Evolutionary conservation across 2,329 filamentous ascomycete genomes (phyloP).

Genomic region (Clonostachys rhizophaga): DNA sequence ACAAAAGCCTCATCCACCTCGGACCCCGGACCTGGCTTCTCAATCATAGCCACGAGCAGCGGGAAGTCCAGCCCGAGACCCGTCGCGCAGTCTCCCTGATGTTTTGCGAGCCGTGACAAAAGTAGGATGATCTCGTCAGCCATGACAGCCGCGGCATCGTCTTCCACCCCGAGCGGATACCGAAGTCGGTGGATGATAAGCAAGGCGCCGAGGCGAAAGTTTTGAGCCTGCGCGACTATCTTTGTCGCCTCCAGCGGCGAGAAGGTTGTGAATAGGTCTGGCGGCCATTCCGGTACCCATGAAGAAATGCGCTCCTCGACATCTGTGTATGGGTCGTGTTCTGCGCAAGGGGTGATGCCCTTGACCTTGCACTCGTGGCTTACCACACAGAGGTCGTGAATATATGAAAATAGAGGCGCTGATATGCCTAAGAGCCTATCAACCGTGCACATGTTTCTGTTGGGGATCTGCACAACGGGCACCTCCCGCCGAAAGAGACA

Average conservation of each 20-base stretch:
- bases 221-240: slow-evolving; percentile 6
- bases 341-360: not conserved
- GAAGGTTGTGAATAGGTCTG: slow-evolving; percentile 1
- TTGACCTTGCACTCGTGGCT: slow-evolving; percentile 2
- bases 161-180: slow-evolving; percentile 6
- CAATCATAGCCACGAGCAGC: slow-evolving; percentile 7
- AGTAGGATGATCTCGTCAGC: slow-evolving; percentile 5
- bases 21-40: not conserved
- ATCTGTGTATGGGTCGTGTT: slow-evolving; percentile 3
- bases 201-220: slow-evolving; percentile 5
- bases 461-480: slow-evolving; percentile 3
- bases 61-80: slow-evolving; percentile 7
- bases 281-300: slow-evolving; percentile 3
- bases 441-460: slow-evolving; percentile 1
- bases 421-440: slow-evolving; percentile 1
- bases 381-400: slow-evolving; percentile 5
- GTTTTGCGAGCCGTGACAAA: not conserved
- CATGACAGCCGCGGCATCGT: slow-evolving; percentile 1
- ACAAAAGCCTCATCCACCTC: too few species aligned
- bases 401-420: not conserved
- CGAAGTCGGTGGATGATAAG: slow-evolving; percentile 9
- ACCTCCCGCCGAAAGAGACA: slow-evolving; percentile 6
- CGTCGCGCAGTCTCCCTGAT: not conserved
- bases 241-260: not conserved
- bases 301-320: slow-evolving; percentile 3